These are phyloP conservation scores for Talaromyces sp. DNA, from an alignment of 2,329 filamentous ascomycete species.

Conservation along the genomic window DNA sequence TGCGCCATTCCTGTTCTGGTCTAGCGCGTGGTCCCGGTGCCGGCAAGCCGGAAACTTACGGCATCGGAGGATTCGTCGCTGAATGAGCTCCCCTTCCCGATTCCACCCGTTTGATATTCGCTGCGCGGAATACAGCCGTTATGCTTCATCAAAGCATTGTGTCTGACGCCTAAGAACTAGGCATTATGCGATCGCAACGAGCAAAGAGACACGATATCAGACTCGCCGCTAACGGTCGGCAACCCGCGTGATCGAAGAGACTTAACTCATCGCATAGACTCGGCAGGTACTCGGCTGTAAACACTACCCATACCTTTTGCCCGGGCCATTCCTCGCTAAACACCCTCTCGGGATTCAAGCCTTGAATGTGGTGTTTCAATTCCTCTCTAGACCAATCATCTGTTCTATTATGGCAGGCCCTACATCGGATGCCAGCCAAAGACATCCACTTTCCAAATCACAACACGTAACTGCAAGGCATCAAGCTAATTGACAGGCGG, in stretches of 20 bases:
- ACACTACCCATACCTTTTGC: not conserved
- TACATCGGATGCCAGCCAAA: not conserved
- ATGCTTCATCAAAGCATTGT: not conserved
- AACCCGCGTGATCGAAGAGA: not conserved
- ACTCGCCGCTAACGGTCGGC: not conserved
- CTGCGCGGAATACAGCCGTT: not conserved
- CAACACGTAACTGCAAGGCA: too few species aligned
- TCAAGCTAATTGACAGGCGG: not conserved
- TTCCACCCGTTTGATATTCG: constrained; percentile 6
- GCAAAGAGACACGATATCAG: not conserved
- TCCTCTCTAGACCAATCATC: not conserved
- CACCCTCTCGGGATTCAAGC: not conserved
- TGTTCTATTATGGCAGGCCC: too few species aligned
- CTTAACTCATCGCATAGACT: not conserved
- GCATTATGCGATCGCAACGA: not conserved
- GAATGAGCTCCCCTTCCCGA: not conserved
- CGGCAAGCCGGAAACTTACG: constrained; percentile 13
- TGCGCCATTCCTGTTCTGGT: not conserved
- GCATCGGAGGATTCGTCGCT: not conserved
- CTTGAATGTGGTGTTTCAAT: not conserved
- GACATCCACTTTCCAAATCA: not conserved
- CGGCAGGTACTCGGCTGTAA: not conserved
- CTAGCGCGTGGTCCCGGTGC: constrained; percentile 3
- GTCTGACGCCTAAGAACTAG: not conserved
- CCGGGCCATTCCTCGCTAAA: not conserved